Evolutionary conservation across 1,284 basidiomycete species (phyloP).

Genomic region (Boletus semigastroideus): DNA sequence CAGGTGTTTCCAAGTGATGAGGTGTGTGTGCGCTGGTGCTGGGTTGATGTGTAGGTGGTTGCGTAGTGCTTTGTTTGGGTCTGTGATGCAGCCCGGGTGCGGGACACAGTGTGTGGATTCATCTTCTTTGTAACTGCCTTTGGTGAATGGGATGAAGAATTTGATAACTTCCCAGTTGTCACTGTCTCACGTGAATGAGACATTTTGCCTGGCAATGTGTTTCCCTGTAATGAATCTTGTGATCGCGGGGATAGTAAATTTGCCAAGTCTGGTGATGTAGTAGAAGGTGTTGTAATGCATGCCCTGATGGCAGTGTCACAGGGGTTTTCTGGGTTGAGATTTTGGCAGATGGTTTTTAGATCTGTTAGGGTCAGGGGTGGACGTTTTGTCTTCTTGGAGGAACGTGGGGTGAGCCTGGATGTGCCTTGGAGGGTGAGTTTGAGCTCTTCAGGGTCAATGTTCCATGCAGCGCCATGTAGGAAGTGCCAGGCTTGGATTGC

Average conservation of each 20-base stretch:
- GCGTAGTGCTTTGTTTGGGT: background rate
- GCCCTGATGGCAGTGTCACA: background rate
- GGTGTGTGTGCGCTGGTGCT: background rate
- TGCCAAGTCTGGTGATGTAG: background rate
- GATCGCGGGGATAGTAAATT: background rate
- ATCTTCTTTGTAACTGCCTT: background rate
- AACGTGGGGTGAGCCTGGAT: no score
- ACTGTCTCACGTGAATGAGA: no score
- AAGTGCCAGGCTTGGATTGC: no score
- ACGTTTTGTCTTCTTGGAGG: no score
- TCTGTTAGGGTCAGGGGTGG: background rate
- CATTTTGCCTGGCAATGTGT: no score
- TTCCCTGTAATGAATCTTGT: background rate
- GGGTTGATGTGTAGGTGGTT: no score
- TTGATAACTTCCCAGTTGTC: background rate
- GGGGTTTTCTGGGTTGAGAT: background rate
- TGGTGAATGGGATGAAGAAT: background rate
- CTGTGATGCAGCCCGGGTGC: background rate
- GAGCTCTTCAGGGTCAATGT: no score
- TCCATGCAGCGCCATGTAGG: no score
- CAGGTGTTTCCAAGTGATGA: no score
- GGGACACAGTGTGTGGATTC: background rate
- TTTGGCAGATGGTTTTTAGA: background rate
- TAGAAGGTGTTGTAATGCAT: background rate
- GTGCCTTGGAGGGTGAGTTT: no score